Evolutionary conservation across 768 basidiomycete genomes (phyloP).

Genomic region (Hortiboletus campestris): DNA sequence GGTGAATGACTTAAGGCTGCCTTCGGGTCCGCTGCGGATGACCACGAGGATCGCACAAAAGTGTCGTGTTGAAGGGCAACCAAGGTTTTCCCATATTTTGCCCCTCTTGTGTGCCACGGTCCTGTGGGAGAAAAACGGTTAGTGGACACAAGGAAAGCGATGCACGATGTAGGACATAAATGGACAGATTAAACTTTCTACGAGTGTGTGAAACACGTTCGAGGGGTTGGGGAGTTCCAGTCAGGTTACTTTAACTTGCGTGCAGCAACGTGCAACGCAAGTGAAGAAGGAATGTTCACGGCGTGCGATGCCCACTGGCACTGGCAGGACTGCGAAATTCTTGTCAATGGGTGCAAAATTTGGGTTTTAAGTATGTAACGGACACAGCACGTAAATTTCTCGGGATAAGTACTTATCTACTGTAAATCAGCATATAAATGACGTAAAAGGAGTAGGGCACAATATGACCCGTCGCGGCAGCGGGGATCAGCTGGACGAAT

Average conservation of each 20-base stretch:
- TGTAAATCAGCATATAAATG: no score
- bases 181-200: conserved; percentile 6
- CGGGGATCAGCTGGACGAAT: not conserved
- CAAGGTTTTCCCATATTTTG: not conserved
- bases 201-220: not conserved
- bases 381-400: no score
- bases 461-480: no score
- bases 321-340: no score
- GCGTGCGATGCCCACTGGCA: no score
- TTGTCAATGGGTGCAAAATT: not conserved
- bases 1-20: not conserved
- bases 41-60: not conserved
- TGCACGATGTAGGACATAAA: not conserved
- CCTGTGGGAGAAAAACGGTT: not conserved
- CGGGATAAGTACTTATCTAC: no score
- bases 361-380: not conserved
- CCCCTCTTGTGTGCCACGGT: not conserved
- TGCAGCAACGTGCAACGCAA: not conserved
- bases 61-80: not conserved
- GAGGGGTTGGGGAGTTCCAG: not conserved
- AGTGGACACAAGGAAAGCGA: not conserved
- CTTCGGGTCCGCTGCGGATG: conserved; percentile 2
- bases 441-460: not conserved
- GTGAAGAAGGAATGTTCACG: not conserved
- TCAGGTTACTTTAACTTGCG: not conserved